Evolutionary conservation across 305 asterid species (phyloP).

Genomic region (Nicotiana rustica): DNA sequence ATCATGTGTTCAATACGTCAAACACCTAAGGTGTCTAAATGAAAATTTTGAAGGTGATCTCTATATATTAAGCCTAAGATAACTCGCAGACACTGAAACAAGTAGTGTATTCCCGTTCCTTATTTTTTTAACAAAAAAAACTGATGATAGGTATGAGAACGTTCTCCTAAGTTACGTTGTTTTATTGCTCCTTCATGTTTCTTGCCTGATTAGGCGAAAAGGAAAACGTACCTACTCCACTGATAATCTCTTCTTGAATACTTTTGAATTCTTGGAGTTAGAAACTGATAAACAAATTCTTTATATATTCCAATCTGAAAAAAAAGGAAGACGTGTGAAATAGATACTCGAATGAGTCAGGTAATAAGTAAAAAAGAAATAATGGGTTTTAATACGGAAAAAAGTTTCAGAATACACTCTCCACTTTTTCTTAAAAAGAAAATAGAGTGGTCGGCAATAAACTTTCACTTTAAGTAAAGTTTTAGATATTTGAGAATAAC

Average conservation of each 20-base stretch:
- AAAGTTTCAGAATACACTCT: not conserved
- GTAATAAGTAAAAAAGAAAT: not conserved
- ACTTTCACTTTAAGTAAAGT: not conserved
- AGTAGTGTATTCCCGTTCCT: no score
- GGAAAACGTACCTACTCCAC: slow-evolving; percentile 3
- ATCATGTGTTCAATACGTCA: no score
- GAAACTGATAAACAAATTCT: not conserved
- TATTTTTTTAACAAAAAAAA: no score
- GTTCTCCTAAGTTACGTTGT: not conserved
- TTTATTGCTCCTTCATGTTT: not conserved
- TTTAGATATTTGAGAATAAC: not conserved
- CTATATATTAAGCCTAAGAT: no score
- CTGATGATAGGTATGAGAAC: no score
- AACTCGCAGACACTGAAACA: no score
- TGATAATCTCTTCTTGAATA: not conserved
- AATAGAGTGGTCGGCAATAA: no score
- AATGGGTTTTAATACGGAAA: not conserved
- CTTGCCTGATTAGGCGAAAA: not conserved
- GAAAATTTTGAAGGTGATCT: no score
- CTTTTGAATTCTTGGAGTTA: not conserved
- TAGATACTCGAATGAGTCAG: not conserved
- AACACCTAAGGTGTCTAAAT: no score
- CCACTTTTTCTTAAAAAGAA: no score
- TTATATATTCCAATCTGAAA: not conserved
- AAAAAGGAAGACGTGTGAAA: not conserved